These are phyloP conservation scores for Pythium angustatum DNA, from an alignment of 352 stramenopile genomes.

Conservation along the genomic window DNA sequence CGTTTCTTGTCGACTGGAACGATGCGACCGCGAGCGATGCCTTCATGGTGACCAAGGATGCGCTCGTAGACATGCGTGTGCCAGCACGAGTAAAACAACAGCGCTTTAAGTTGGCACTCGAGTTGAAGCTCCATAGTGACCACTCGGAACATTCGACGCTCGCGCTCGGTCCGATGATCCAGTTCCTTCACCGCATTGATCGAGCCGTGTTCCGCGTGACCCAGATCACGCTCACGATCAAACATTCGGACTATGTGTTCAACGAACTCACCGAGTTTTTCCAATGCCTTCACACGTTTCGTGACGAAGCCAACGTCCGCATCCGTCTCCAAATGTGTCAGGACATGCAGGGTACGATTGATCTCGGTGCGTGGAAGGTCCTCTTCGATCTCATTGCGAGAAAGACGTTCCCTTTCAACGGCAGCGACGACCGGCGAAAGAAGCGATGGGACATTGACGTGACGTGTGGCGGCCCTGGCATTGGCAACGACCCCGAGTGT, in stretches of 20 bases:
- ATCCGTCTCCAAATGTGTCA: constrained; percentile 14
- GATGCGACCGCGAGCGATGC: not conserved
- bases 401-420: not conserved
- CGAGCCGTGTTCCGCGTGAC: not conserved
- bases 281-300: constrained; percentile 11
- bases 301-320: constrained; percentile 5
- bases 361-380: constrained; percentile 1
- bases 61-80: not conserved
- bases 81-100: not conserved
- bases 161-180: not conserved
- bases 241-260: not conserved
- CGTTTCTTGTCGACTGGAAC: not conserved
- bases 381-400: constrained; percentile 11
- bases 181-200: not conserved
- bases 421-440: not conserved
- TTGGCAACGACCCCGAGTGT: constrained; percentile 1
- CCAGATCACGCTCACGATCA: not conserved
- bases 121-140: not conserved
- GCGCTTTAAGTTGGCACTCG: not conserved
- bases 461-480: not conserved
- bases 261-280: not conserved
- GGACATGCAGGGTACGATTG: not conserved
- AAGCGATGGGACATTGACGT: constrained; percentile 6
- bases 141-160: not conserved
- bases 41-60: not conserved